Evolutionary conservation across 2,329 filamentous ascomycete genomes (phyloP), one percentile per base, ranked within the genome.

Genomic region (Parastagonospora nodorum): DNA sequence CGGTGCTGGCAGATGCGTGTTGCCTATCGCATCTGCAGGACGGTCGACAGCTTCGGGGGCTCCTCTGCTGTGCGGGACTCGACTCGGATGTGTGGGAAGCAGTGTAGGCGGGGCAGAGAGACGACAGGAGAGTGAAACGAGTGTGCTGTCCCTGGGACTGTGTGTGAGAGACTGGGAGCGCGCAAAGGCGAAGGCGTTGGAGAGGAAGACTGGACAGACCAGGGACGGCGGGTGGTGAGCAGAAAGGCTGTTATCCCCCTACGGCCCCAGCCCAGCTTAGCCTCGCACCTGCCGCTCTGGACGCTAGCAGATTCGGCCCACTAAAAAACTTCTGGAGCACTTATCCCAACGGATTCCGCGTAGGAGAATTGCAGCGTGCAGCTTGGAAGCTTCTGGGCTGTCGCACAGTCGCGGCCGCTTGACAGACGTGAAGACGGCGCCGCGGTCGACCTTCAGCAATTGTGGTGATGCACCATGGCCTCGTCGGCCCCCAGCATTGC

Each of bases 11-110:
- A 59, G 58, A 43, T 55, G 48, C 51, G 51, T 47, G 57, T 48
- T 59, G 61, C 57, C 63, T 63, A 68, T 63, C 62, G 61, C 67
- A 69, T 71, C 61, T 66, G 66, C 60, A 60, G 27, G 43, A 11
- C 27, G 5, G 16, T 11, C 10, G 37, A 19, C 42, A 24, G 36
- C 42, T 45, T 35, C 19, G 37, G 51, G 42, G 45, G 52, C 48
- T 45, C 32, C 28, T 42, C 32, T 31, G n/a, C 36, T 42, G 42
- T 33, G 51, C 50, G 35, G 51, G 44, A 46, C 58, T 48, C 52
- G 48, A 51, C 57, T 44, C 50, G 55, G 49, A 12, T 12, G 35
- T 38, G 42, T 31, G 31, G 12, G 44, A 28, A 29, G 39, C 48
- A 11, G 29, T 27, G 28, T 12, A 16, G 33, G 35, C 28, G 27